Evolutionary conservation across 2,329 filamentous ascomycete genomes (phyloP), one percentile per base, ranked within the genome.

Genomic region (Fusarium paranaense): DNA sequence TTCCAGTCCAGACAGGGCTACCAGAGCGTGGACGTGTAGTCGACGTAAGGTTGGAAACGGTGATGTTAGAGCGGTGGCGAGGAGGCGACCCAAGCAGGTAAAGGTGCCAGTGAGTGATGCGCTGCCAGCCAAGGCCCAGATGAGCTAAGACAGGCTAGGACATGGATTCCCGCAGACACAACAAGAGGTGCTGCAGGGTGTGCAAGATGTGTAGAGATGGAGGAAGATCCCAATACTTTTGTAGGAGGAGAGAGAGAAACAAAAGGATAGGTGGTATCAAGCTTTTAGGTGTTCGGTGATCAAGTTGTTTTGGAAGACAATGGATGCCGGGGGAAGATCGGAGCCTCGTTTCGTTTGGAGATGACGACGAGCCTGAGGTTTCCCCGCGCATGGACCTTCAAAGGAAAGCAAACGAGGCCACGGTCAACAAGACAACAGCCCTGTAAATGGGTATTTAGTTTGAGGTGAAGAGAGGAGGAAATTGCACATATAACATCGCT

Each of bases 251-350:
- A 33, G 35, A 56, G 25, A 30, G 47, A n/a, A 27, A 18, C 20
- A 35, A 25, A 20, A 47, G 20, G 33, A 37, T 20, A 47, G 59
- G 37, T 32, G 18, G 47, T 32, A 30, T 32, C 10, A 14, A 32
- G 10, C 25, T 52, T 52, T 52, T 62, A 42, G 47, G 61, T 61
- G 42, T 45, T 45, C n/a, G 38, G 40, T 63, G 35, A 47, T 50
- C 40, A 40, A 37, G 40, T 52, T 32, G 32, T 37, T 52, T 64
- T 78, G 69, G 76, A 78, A 78, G 66, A 60, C 33, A 27, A 73
- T 75, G 66, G 76, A 77, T 66, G 66, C 32, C 73, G 75, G 71
- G 62, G 74, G 71, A 77, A 76, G 70, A 72, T 72, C 64, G 74
- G 70, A 72, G 62, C 32, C 42, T 62, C 33, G 38, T 45, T 54